Conservation (phyloP, 2,329 filamentous ascomycete genomes). For the Curvularia sp. region DNA sequence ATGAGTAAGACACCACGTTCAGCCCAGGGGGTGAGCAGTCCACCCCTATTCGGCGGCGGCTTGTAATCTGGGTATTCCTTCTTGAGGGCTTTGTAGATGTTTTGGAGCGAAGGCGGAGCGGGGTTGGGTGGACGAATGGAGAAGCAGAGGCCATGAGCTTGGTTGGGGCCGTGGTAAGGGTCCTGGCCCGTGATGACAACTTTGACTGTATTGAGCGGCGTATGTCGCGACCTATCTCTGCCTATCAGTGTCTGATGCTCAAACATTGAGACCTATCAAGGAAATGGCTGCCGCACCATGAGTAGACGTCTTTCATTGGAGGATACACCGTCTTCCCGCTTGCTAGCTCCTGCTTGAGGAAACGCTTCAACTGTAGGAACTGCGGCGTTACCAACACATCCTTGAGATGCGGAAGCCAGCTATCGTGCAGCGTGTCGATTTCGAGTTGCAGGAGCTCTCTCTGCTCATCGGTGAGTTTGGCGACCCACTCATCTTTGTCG, state of each 20-base stretch:
- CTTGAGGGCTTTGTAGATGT: constrained; percentile 89
- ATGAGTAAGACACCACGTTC: constrained; percentile 90
- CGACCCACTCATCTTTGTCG: constrained; percentile 90
- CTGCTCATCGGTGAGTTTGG: constrained; percentile 79
- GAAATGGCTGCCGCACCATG: constrained; percentile 69
- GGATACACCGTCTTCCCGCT: constrained; percentile 83
- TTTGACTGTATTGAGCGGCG: constrained; percentile 86
- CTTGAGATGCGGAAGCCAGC: constrained; percentile 88
- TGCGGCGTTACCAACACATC: constrained; percentile 80
- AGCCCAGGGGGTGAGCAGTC: constrained; percentile 91
- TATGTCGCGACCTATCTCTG: constrained; percentile 81
- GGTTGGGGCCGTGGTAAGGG: constrained; percentile 93
- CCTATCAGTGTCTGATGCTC: constrained; percentile 8
- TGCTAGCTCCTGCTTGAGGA: constrained; percentile 78
- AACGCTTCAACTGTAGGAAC: constrained; percentile 87
- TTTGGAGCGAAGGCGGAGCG: constrained; percentile 87
- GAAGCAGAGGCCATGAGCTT: constrained; percentile 96
- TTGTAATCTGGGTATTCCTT: constrained; percentile 86
- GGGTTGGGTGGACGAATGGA: constrained; percentile 88
- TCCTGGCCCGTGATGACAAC: constrained; percentile 95
- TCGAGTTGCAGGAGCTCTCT: constrained; percentile 83
- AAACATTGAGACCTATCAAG: not conserved
- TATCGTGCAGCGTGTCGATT: constrained; percentile 89
- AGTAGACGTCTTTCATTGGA: constrained; percentile 87
- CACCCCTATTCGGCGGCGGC: constrained; percentile 76